These are phyloP conservation scores for Malassezia japonica DNA, from an alignment of 1,284 basidiomycete genomes.

Conservation along the genomic window DNA sequence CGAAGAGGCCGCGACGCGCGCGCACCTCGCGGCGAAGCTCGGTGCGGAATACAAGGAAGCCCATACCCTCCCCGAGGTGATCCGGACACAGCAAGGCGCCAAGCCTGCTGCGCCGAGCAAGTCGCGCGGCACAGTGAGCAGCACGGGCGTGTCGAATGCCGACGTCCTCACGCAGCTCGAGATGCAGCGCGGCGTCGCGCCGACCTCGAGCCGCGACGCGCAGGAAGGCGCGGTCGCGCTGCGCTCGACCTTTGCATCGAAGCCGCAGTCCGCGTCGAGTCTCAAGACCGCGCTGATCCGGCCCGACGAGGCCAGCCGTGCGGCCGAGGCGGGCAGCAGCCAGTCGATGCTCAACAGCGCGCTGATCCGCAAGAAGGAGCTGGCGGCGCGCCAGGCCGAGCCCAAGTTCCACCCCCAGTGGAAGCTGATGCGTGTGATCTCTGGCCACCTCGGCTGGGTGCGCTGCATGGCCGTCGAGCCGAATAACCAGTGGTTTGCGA, in stretches of 20 bases:
- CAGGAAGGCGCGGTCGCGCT: slow-evolving; percentile 13
- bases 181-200: slow-evolving; percentile 19
- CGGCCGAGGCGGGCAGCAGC: slow-evolving; percentile 10
- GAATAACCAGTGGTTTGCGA: slow-evolving; percentile 96
- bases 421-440: slow-evolving; percentile 94
- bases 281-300: slow-evolving; percentile 16
- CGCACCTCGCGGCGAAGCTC: slow-evolving; percentile 59
- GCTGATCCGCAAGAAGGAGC: slow-evolving; percentile 39
- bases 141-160: slow-evolving; percentile 11
- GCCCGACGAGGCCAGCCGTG: slow-evolving; percentile 21
- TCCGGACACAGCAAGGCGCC: slow-evolving; percentile 65
- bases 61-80: slow-evolving; percentile 69
- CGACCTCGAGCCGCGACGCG: slow-evolving; percentile 1
- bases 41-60: slow-evolving; percentile 76
- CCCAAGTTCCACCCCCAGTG: slow-evolving; percentile 85
- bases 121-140: slow-evolving; percentile 2
- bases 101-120: slow-evolving; percentile 51
- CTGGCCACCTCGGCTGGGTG: slow-evolving; percentile 98
- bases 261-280: slow-evolving; percentile 10
- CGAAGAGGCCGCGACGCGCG: slow-evolving; percentile 9
- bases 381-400: slow-evolving; percentile 66
- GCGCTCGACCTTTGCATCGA: slow-evolving; percentile 9
- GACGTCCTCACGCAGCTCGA: slow-evolving; percentile 23
- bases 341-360: slow-evolving; percentile 32
- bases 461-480: slow-evolving; percentile 89